Evolutionary conservation across 2,329 filamentous ascomycete genomes (phyloP), one percentile per base, ranked within the genome.

Genomic region (Fusarium sp.): DNA sequence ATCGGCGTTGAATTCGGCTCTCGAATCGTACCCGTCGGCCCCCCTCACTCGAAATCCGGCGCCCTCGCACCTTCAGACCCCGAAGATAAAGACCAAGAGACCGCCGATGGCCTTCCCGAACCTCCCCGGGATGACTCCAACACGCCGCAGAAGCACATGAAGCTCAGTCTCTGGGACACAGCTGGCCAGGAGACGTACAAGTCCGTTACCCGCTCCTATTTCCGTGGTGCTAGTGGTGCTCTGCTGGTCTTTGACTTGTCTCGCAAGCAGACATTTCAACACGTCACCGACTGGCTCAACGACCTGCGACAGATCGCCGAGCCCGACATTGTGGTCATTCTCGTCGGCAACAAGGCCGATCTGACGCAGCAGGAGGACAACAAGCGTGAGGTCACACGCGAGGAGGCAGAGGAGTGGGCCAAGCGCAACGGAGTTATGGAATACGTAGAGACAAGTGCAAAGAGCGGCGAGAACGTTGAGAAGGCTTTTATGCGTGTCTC

Each of bases 121-220:
- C 87, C 88, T n/a, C 85, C 81, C 13, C 79, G 81, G 36, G 77
- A 80, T 66, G 76, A 77, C 22, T 76, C 75, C 69, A 70, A 74
- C 60, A 70, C 75, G 15, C 82, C 81, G 31, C 89, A 91, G 78
- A 91, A 89, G 75, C 91, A 95, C 82, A 97, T 97, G 94, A 97
- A 97, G 81, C 87, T 97, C 7, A 94, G 91, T 44, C 85, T 98
- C 13, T 98, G 95, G 95, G 95, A 98, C 78, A 98, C 95, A 1
- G 95, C 95, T 17, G 95, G 95, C 26, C 95, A 98, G 80, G 95
- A 98, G 83, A 97, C 94, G 14, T 98, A 98, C 85, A 98, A 98
- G 80, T 95, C 92, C 44, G 96, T 98, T 62, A 98, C 95, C 10
- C 87, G 95, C 56, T 96, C 92, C 65, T 98, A 98, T 83, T 97